Evolutionary conservation across 208 protist species (phyloP), one percentile per base, ranked within the genome.

Genomic region (Lotmaria passim): DNA sequence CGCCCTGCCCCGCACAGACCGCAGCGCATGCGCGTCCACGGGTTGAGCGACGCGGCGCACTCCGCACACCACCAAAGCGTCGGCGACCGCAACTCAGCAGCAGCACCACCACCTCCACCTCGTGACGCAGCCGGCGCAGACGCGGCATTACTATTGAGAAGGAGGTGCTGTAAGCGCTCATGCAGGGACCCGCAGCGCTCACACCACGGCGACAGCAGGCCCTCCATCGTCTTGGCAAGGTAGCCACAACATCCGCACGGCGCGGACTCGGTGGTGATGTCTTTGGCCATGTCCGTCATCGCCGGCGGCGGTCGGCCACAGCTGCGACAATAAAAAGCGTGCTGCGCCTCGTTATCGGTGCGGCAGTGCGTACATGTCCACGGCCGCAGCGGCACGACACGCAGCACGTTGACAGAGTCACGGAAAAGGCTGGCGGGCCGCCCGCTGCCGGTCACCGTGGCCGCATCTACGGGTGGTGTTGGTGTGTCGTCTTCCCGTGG

Each of bases 361-460:
- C 65, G 72, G 65, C 89, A 94, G 34, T 72, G 72, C 17, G 51
- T 48, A 75, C 89, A 94, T n/a, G 75, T 77, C 89, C 89, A 94
- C 46, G 56, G 63, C 28, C 86, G 89, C 64, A 94, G 68, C 15
- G 82, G 57, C 39, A 83, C 69, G 38, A 87, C 70, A 0, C 50
- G 65, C 33, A 62, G 38, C 12, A 80, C 63, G 26, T 34, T 17
- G 14, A 47, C 23, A 11, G 66, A 65, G 10, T 57, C n/a, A 1
- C 44, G 24, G 62, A 75, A 53, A 17, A 56, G 41, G 19, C 46
- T 61, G 21, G 72, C 65, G 0, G 70, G 30, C 10, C 65, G 67
- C 11, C 76, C 69, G 33, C 43, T 65, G 53, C 70, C 76, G 8
- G 55, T 63, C 12, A 70, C 59, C 0, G 64, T 65, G 46, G 53